Evolutionary conservation across 805 yeast genomes (phyloP), one percentile per base, ranked within the genome.

Genomic region (Saccharomycopsis selenospora): DNA sequence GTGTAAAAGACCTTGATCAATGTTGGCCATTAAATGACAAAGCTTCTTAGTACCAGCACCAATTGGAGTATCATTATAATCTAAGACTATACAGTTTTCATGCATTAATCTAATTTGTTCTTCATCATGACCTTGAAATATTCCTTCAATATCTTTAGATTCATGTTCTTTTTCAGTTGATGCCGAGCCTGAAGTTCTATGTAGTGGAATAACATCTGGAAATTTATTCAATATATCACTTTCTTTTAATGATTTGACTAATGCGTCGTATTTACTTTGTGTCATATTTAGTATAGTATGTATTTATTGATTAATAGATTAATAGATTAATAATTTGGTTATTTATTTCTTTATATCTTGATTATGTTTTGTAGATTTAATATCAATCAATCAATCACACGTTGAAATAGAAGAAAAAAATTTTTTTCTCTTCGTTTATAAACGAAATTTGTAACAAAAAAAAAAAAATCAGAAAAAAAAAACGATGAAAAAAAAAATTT

Each of bases 21-120:
- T 93, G 65, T 90, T 90, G 40, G 75, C 75, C 95, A 89, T 86
- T 47, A 93, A 67, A 61, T 85, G 95, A 56, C 96, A 86, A 44
- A 85, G 67, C 66, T 91, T 93, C 66, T 93, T 93, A 46, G 96
- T 85, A 13, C 91, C 98, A 1, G 95, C 90, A 28, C 97, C 99
- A 45, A 89, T 71, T 3, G 96, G 95, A 42, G 61, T 67, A 65
- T 93, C 99, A 59, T 89, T 67, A 71, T 84, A 82, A 64, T 93
- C 96, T 54, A 90, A 70, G 2, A 91, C 96, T 52, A 93, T 89
- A 67, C 99, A 93, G 54, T 90, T 80, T 66, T 93, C 99, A 57
- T 90, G 95, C 99, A 93, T 93, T 53, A 93, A 72, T 61, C 80
- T 78, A 65, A 93, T 88, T 67, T 93, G 99, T 64, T 91, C 98